phyloP scores from a whole-genome alignment of 306 rosid species.

The Vicia faba region DNA sequence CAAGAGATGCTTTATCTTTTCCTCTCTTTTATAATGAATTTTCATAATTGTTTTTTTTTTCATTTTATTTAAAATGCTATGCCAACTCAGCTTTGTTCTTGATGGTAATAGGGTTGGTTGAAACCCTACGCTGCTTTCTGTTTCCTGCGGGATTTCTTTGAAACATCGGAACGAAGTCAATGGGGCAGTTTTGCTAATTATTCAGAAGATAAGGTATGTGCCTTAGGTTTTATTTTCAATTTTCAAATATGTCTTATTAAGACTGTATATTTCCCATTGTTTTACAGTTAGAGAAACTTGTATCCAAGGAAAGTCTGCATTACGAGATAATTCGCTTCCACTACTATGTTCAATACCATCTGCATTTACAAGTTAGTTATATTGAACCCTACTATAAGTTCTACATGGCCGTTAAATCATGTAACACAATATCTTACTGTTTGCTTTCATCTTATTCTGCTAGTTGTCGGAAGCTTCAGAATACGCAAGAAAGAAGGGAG shows the following conservation, averaged over 20 bases:
- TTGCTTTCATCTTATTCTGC: constrained; percentile 37
- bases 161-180: constrained; percentile 88
- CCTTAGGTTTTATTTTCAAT: not conserved
- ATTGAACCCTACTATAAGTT: constrained; percentile 25
- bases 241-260: constrained; percentile 8
- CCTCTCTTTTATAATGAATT: constrained; percentile 18
- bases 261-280: constrained; percentile 33
- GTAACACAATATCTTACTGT: constrained; percentile 29
- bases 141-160: constrained; percentile 92
- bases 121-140: constrained; percentile 95
- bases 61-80: constrained; percentile 18
- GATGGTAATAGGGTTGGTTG: constrained; percentile 79
- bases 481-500: constrained; percentile 87
- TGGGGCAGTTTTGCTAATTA: constrained; percentile 88
- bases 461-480: constrained; percentile 87
- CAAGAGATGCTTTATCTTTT: constrained; percentile 17
- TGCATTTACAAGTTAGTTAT: constrained; percentile 78
- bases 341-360: constrained; percentile 87
- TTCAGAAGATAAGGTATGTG: constrained; percentile 70
- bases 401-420: constrained; percentile 24
- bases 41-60: no score
- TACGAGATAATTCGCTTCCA: constrained; percentile 79
- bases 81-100: constrained; percentile 39
- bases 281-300: constrained; percentile 85
- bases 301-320: constrained; percentile 80